Base-by-base conservation (phyloP, 2,329 filamentous ascomycete species). In the Aspergillus sp. region DNA sequence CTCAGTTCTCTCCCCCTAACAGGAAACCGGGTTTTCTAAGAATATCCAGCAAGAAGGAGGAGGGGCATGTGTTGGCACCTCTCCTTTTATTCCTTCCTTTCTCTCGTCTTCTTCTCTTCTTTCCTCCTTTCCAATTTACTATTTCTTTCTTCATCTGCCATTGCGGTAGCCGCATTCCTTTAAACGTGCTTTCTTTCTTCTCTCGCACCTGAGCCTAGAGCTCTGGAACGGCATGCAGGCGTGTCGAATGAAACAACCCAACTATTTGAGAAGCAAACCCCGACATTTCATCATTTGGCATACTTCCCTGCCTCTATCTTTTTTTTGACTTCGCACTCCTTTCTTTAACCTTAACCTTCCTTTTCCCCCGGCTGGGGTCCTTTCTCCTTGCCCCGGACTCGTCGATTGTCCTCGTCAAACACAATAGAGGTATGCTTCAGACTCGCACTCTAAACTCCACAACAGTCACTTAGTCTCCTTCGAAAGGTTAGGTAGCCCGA, bases 201-300 rank as follows among this genome's bases (percentile, higher is more conserved):
- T 33, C 35, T 13, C 8, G 30, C 41, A 45, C 33, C 33, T n/a
- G 36, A 32, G 40, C 42, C 50, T 48, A 36, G 14, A 47, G 45
- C 32, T 33, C 35, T 44, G 22, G 19, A 41, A 55, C 52, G 56
- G 53, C 58, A 56, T 60, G 58, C 60, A 33, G 60, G 58, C 58
- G 59, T 59, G 60, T 55, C 53, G 32, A 16, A 13, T 48, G 19
- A 26, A 8, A 26, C 35, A n/a, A 24, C 26, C 40, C 17, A 36
- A 48, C 30, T 22, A 38, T 38, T 38, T 32, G 17, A 38, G 17
- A 38, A 35, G 19, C 35, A 38, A 48, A 48, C 22, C 33, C 36
- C 36, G 45, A 48, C 38, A 42, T 19, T 42, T 42, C 38, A 42
- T 36, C 35, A 17, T n/a, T 13, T 36, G 14, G 35, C 14, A 14